phyloP scores from a whole-genome alignment of 139 green algal genomes.

The Nannochloris sp. region DNA sequence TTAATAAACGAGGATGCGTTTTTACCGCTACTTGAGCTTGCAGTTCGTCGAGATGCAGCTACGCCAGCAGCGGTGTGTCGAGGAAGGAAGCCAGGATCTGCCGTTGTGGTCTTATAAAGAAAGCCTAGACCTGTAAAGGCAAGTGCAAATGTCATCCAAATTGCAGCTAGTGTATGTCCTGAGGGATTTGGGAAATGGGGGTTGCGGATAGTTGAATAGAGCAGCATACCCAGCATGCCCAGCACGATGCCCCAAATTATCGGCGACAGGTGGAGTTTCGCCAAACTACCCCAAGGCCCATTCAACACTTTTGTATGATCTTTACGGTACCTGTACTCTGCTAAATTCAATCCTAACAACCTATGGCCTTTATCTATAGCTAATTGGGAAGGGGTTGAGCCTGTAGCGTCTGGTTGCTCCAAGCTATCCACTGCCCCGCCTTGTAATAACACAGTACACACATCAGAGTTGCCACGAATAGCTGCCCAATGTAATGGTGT shows the following conservation, averaged over 20 bases:
- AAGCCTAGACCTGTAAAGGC: conserved; percentile 50
- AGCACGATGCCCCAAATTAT: conserved; percentile 75
- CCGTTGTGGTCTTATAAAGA: conserved; percentile 67
- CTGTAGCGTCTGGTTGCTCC: conserved; percentile 63
- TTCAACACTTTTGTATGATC: conserved; percentile 14
- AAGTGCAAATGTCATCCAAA: conserved; percentile 25
- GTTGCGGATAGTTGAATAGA: conserved; percentile 43
- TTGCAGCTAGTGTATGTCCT: conserved; percentile 5
- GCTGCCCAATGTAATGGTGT: conserved; percentile 95
- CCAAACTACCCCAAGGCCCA: conserved; percentile 22
- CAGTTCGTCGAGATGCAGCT: not conserved
- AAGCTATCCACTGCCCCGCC: conserved; percentile 55
- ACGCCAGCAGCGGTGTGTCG: not conserved
- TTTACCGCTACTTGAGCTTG: not conserved
- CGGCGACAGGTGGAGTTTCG: conserved; percentile 65
- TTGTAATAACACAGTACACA: conserved; percentile 83
- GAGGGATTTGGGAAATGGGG: conserved; percentile 1
- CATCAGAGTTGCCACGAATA: conserved; percentile 87
- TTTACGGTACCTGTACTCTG: conserved; percentile 51
- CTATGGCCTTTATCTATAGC: conserved; percentile 88
- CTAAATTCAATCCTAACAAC: conserved; percentile 56
- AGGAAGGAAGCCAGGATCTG: conserved; percentile 73
- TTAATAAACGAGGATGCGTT: not conserved
- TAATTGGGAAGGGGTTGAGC: conserved; percentile 78
- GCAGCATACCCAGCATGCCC: conserved; percentile 52